These are phyloP conservation scores for Isabelozyma pseudorhagii DNA, from an alignment of 805 yeast species.

Conservation along the genomic window DNA sequence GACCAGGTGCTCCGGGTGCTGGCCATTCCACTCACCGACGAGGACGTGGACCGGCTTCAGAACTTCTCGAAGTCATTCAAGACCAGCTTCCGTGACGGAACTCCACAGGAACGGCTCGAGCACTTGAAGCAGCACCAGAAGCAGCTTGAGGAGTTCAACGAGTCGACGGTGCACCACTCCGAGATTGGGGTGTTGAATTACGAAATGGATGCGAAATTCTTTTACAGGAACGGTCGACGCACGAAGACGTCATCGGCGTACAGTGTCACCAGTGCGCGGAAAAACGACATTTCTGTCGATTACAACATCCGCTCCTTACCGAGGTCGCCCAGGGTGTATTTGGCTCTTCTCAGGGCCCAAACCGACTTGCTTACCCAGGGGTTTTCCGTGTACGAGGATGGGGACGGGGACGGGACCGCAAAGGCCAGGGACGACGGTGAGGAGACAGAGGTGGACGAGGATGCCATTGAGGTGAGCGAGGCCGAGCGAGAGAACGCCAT, in stretches of 20 bases:
- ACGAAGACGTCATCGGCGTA: not conserved
- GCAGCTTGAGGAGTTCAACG: slow-evolving; percentile 23
- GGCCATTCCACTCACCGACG: slow-evolving; percentile 26
- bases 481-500: slow-evolving; percentile 8
- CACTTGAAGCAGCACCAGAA: slow-evolving; percentile 22
- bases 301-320: not conserved
- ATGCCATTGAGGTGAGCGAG: not conserved
- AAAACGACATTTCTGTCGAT: not conserved
- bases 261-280: not conserved
- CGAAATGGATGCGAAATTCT: not conserved
- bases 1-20: slow-evolving; percentile 11
- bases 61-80: slow-evolving; percentile 21
- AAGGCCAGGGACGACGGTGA: not conserved
- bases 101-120: slow-evolving; percentile 16
- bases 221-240: not conserved
- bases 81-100: slow-evolving; percentile 27
- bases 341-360: not conserved
- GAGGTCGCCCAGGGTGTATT: not conserved
- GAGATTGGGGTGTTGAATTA: slow-evolving; percentile 4
- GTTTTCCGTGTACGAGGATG: not conserved
- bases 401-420: not conserved
- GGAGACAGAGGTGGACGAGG: slow-evolving; percentile 1
- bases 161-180: slow-evolving; percentile 7
- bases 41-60: slow-evolving; percentile 21
- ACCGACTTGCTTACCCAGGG: not conserved